Evolutionary conservation across 495 filamentous ascomycete genomes (phyloP).

Genomic region (Tricharina praecox): DNA sequence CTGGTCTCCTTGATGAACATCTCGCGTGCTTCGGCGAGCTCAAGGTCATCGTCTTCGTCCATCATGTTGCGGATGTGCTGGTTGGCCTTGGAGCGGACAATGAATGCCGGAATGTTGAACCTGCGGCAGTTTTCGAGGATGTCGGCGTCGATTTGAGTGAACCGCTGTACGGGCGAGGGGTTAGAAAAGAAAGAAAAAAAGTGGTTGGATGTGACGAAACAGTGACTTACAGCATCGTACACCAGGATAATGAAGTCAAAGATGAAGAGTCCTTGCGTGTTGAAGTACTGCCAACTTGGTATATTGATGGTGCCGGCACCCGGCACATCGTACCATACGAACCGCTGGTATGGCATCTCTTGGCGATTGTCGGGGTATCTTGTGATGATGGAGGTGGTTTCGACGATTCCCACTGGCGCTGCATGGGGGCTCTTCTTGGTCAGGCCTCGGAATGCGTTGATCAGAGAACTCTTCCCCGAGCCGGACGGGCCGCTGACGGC

Average conservation of each 20-base stretch:
- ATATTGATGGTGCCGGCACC: conserved; percentile 15
- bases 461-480: conserved; percentile 12
- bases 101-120: conserved; percentile 12
- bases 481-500: conserved; percentile 14
- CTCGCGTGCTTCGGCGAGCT: neutral
- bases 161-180: too few relatives aligned
- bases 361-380: conserved; percentile 7
- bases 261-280: conserved; percentile 14
- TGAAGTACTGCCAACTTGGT: conserved; percentile 19
- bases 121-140: conserved; percentile 13
- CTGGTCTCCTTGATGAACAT: too few relatives aligned
- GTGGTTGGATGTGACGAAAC: too few relatives aligned
- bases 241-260: conserved; percentile 15
- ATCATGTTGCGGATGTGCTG: too few relatives aligned
- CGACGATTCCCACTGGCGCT: conserved; percentile 6
- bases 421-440: too few relatives aligned
- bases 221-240: conserved; percentile 4
- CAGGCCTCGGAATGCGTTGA: conserved; percentile 16
- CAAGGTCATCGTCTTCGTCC: too few relatives aligned
- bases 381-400: conserved; percentile 9
- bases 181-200: too few relatives aligned
- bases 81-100: conserved; percentile 17
- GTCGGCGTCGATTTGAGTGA: conserved; percentile 6
- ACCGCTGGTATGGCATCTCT: neutral
- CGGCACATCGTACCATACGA: conserved; percentile 18